These are phyloP conservation scores for Carpinus viminea DNA, from an alignment of 306 rosid genomes.

Conservation along the genomic window DNA sequence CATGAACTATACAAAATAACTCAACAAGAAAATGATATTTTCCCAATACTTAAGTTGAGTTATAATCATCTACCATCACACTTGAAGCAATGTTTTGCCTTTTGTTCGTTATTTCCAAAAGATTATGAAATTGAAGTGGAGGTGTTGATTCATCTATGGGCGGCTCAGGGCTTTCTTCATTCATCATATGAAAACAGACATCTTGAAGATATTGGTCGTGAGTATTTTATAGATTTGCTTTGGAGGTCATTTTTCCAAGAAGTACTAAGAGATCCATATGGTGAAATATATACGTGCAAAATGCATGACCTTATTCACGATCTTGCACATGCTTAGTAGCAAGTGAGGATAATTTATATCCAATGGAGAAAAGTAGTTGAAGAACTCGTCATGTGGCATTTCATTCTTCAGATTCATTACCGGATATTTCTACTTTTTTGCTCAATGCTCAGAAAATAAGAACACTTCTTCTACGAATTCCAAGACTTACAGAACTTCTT, in stretches of 20 bases:
- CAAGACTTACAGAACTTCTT: too few species aligned
- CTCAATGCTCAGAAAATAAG: conserved; percentile 4
- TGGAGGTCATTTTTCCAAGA: conserved; percentile 28
- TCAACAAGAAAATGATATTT: not conserved
- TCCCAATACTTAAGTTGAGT: conserved; percentile 10
- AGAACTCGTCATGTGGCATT: conserved; percentile 16
- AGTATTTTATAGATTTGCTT: conserved; percentile 19
- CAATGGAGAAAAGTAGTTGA: not conserved
- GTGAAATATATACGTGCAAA: conserved; percentile 19
- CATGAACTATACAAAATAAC: not conserved
- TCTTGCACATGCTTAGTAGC: conserved; percentile 23
- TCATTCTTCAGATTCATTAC: not conserved
- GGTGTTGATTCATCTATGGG: not conserved
- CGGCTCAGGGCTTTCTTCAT: conserved; percentile 26
- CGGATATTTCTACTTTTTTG: not conserved
- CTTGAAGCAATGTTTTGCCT: conserved; percentile 32
- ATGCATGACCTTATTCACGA: conserved; percentile 32
- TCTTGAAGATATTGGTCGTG: conserved; percentile 25
- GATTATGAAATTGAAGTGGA: conserved; percentile 3
- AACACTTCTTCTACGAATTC: conserved; percentile 13
- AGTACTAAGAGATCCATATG: conserved; percentile 6
- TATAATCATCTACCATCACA: conserved; percentile 25
- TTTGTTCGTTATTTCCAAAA: conserved; percentile 22
- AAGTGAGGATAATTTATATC: not conserved
- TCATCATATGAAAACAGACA: not conserved